Base-by-base conservation (phyloP, 805 yeast species). In the Metschnikowia continentalis region DNA sequence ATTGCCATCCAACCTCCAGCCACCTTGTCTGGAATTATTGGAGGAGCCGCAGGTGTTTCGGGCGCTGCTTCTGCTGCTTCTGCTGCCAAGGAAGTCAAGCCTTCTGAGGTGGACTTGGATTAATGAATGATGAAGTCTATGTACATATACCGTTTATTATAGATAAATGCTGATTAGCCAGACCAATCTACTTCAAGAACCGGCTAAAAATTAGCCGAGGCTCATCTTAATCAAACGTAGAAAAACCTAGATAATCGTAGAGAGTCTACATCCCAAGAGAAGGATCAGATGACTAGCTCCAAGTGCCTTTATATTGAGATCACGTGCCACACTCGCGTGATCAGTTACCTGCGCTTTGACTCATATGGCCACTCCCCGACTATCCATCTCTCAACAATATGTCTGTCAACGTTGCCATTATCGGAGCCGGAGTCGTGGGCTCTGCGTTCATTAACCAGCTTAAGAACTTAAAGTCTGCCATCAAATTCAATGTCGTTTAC, bases 351-450 rank as follows among this genome's bases (percentile, higher is more conserved):
- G 6, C 38, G 32, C 46, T 20, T 22, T 23, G 42, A 36, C 26
- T 30, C 35, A 30, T 30, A 14, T 17, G 6, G 20, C 8, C 35
- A 33, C 35, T n/a, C n/a, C 35, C 35, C 30, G 30, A 45, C 42
- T 11, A 23, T n/a, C 17, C 32, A 26, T 26, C 30, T 26, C 10
- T 26, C 22, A 39, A 10, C 43, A 43, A 53, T 45, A 69, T 60
- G 62, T 69, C 77, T 39, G 77, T 74, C 37, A 72, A 74, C 56
- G 69, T 74, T 39, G 78, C 78, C 40, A 73, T 74, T 47, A 72
- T 69, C 54, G 90, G 90, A 49, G 84, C 97, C 49, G 99, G 99
- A 63, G 94, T 92, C 47, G 98, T 94, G 54, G 99, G 99, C 53
- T 79, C 94, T 23, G 88, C 96, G 47, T 90, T 90, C 74, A 75